These are phyloP conservation scores for Micromonas commoda DNA, from an alignment of 139 green algal species.

Conservation along the genomic window DNA sequence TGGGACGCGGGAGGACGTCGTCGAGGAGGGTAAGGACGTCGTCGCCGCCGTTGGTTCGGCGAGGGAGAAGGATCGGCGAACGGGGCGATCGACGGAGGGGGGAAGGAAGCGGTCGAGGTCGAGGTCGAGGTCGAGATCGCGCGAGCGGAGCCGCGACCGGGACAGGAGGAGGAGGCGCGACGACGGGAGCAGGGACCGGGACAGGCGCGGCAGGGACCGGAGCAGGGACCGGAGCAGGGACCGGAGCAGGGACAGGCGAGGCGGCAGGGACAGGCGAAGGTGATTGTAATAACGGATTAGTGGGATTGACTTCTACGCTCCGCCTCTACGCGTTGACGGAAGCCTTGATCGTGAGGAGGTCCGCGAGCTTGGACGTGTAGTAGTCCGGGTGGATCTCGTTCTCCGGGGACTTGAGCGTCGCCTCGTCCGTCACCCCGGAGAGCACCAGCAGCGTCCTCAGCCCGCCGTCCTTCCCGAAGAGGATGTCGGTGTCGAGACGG, in stretches of 20 bases:
- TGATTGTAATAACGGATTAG: too few relatives aligned
- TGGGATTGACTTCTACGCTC: not conserved
- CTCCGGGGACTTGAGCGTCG: conserved; percentile 63
- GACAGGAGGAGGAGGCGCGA: conserved; percentile 12
- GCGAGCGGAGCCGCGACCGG: not conserved
- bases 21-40: too few relatives aligned
- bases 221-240: not conserved
- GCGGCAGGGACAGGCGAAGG: too few relatives aligned
- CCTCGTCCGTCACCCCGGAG: conserved; percentile 81
- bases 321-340: not conserved
- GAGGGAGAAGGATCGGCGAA: not conserved
- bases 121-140: not conserved
- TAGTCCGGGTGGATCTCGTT: conserved; percentile 85
- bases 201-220: not conserved
- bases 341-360: conserved; percentile 53
- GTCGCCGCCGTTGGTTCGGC: too few relatives aligned
- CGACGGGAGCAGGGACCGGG: conserved; percentile 22
- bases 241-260: too few relatives aligned
- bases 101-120: conserved; percentile 21
- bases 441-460: conserved; percentile 78
- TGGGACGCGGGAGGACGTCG: too few relatives aligned
- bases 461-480: conserved; percentile 94
- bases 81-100: conserved; percentile 15
- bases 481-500: conserved; percentile 96
- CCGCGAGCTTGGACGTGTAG: conserved; percentile 69